Percentiles rank a stretch among this genome's conserved stretches.
Conservation (phyloP, 2,329 filamentous ascomycete genomes). For the Trichoderma afroharzianum region DNA sequence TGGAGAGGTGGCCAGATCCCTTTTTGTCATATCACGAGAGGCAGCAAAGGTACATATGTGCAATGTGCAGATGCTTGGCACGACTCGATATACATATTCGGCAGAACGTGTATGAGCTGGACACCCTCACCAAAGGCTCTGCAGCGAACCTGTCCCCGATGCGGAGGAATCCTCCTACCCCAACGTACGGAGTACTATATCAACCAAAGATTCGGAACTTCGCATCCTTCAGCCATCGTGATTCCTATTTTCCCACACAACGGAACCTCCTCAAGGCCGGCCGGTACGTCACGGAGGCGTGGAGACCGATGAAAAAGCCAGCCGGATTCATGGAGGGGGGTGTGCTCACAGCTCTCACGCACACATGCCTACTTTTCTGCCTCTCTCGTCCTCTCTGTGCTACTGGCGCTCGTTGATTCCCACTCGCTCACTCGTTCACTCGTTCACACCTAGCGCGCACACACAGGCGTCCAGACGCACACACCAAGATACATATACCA, state of each 20-base stretch:
- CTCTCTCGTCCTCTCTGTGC: background rate
- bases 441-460: background rate
- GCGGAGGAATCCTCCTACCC: constrained; percentile 4
- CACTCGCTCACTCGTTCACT: background rate
- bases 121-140: background rate
- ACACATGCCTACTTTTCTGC: background rate
- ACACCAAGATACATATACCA: constrained; percentile 1
- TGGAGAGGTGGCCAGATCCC: background rate
- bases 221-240: background rate
- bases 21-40: constrained; percentile 10
- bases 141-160: background rate
- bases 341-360: background rate
- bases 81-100: background rate
- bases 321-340: background rate
- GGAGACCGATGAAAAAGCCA: background rate
- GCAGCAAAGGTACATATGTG: background rate
- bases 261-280: background rate
- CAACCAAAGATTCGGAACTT: background rate
- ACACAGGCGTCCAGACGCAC: background rate
- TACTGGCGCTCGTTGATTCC: background rate
- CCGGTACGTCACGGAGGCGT: background rate
- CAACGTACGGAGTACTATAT: background rate
- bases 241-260: background rate
- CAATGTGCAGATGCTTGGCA: background rate
- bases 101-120: constrained; percentile 2